phyloP scores from a whole-genome alignment of 495 filamentous ascomycete species.

The Neurospora intermedia region DNA sequence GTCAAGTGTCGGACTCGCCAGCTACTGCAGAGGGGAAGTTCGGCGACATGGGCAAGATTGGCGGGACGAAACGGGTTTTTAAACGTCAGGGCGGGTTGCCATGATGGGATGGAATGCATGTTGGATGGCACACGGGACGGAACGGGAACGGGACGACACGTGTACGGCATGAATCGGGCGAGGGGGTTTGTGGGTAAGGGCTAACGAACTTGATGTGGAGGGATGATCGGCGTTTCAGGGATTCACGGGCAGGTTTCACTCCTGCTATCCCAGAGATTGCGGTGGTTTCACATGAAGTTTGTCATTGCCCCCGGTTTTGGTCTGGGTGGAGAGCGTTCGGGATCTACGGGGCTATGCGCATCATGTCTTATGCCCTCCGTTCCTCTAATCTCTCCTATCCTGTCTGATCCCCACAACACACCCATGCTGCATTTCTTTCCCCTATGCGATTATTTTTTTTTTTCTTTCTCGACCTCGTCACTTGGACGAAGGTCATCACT shows the following conservation, averaged over 20 bases:
- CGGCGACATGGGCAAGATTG: slow-evolving; percentile 48
- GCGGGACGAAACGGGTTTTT: slow-evolving; percentile 48
- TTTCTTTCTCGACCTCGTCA: background rate
- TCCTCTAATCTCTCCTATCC: background rate
- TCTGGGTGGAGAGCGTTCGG: background rate
- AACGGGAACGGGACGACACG: background rate
- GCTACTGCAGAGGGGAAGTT: slow-evolving; percentile 25
- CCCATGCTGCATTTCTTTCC: background rate
- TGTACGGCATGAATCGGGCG: background rate
- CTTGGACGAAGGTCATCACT: background rate
- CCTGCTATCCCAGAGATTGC: background rate
- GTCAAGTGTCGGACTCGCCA: slow-evolving; percentile 13
- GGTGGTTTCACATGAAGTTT: background rate
- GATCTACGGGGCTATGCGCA: background rate
- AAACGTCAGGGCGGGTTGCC: slow-evolving; percentile 4
- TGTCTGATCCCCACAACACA: background rate
- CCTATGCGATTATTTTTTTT: background rate
- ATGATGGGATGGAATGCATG: background rate
- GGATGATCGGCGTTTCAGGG: background rate
- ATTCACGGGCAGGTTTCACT: background rate
- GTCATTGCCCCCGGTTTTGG: background rate
- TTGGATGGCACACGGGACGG: background rate
- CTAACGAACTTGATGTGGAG: background rate
- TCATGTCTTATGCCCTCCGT: background rate
- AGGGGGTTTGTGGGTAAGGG: background rate